phyloP scores from a whole-genome alignment of 2,329 filamentous ascomycete genomes.

The Triangularia setosa region DNA sequence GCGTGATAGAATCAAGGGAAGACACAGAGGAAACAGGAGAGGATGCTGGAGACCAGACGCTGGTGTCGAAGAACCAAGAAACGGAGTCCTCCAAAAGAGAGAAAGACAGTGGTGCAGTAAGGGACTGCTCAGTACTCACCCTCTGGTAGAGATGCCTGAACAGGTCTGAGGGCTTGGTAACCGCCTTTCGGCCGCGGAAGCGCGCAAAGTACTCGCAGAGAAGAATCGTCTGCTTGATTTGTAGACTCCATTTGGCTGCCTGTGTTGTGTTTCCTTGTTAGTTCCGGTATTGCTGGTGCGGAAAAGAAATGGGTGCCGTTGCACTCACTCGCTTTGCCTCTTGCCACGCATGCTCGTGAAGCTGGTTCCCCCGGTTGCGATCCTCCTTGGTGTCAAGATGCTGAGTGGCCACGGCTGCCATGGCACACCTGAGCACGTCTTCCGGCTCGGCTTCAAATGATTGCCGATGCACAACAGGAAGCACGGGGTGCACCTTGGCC shows the following conservation, averaged over 20 bases:
- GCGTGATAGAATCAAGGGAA: conserved; percentile 21
- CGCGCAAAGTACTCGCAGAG: conserved; percentile 54
- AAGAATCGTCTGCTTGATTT: conserved; percentile 51
- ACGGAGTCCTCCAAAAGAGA: conserved; percentile 27
- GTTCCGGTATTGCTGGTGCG: conserved; percentile 5
- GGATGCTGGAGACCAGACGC: conserved; percentile 31
- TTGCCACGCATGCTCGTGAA: conserved; percentile 50
- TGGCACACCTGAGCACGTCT: conserved; percentile 48
- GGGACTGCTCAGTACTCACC: conserved; percentile 43
- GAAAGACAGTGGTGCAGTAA: conserved; percentile 25
- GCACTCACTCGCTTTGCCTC: conserved; percentile 48
- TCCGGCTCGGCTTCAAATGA: conserved; percentile 41
- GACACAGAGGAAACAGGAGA: conserved; percentile 25
- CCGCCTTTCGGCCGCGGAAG: conserved; percentile 50
- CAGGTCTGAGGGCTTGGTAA: conserved; percentile 44
- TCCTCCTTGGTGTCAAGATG: conserved; percentile 46
- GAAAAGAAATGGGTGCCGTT: not conserved
- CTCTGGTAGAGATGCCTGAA: conserved; percentile 51
- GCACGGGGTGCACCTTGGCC: conserved; percentile 45
- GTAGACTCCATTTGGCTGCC: conserved; percentile 47
- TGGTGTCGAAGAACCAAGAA: conserved; percentile 32
- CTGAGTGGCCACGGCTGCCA: conserved; percentile 56
- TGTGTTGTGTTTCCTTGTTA: conserved; percentile 28
- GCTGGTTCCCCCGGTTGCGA: conserved; percentile 45
- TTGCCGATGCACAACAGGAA: conserved; percentile 49